Percentiles rank a stretch among this genome's conserved stretches.
Conservation (phyloP, 345 rosid genomes). For the Eucalyptus urophylla region DNA sequence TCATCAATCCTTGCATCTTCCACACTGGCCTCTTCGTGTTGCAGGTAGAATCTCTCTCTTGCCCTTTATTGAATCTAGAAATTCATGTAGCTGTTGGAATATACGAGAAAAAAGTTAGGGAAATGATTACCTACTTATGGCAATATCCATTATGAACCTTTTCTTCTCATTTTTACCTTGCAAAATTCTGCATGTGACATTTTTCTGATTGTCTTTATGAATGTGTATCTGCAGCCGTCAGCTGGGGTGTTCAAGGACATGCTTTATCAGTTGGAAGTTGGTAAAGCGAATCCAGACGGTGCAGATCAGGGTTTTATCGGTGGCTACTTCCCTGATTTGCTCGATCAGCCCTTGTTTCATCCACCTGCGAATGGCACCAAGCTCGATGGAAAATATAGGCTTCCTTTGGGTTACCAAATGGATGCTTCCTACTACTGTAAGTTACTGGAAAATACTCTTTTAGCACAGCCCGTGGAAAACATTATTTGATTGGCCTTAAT, state of each 20-base stretch:
- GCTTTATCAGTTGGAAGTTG: slow-evolving; percentile 53
- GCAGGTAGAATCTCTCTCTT: slow-evolving; percentile 20
- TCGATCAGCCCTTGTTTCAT: slow-evolving; percentile 64
- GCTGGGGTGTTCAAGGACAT: slow-evolving; percentile 55
- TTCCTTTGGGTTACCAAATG: slow-evolving; percentile 97
- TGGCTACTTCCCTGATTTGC: slow-evolving; percentile 81
- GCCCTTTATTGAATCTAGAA: neutral
- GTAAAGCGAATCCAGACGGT: slow-evolving; percentile 74
- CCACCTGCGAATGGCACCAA: slow-evolving; percentile 42
- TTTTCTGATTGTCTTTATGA: neutral
- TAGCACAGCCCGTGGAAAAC: no score
- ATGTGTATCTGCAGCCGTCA: slow-evolving; percentile 47
- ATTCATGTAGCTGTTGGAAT: neutral
- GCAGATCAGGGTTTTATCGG: slow-evolving; percentile 96
- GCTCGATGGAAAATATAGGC: slow-evolving; percentile 67
- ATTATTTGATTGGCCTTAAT: neutral
- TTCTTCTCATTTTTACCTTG: neutral
- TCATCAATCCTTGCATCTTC: slow-evolving; percentile 96
- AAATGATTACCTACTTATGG: neutral
- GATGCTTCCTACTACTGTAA: slow-evolving; percentile 91
- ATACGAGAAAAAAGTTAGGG: neutral
- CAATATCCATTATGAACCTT: neutral
- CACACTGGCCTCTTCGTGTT: slow-evolving; percentile 94
- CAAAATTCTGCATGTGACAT: neutral
- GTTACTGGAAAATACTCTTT: neutral